Conservation (phyloP, 305 asterid species). For the Fraxinus baroniana region DNA sequence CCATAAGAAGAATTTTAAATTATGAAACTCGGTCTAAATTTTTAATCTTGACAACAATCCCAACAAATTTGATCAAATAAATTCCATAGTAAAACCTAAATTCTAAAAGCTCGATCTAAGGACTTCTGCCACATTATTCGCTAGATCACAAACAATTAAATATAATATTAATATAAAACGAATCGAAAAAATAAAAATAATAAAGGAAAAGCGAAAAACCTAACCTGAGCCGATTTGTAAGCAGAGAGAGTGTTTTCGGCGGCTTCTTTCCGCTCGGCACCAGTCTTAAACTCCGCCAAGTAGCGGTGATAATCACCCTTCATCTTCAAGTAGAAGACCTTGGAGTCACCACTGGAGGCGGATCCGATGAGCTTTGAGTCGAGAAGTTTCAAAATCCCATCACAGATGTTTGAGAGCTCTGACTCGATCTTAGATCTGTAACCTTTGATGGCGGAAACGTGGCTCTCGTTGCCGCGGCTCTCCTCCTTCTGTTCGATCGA, state of each 20-base stretch:
- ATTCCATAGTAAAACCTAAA: not conserved
- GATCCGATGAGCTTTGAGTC: constrained; percentile 55
- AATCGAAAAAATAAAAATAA: not conserved
- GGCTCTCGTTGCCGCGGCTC: constrained; percentile 58
- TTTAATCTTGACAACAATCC: not conserved
- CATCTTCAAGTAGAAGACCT: constrained; percentile 64
- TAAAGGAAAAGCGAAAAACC: constrained; percentile 14
- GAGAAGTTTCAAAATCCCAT: constrained; percentile 55
- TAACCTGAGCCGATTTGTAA: constrained; percentile 55
- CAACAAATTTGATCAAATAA: not conserved
- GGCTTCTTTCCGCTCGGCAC: constrained; percentile 53
- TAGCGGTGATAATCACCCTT: constrained; percentile 50
- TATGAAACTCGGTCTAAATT: not conserved
- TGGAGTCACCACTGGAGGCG: constrained; percentile 48
- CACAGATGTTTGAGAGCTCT: constrained; percentile 52
- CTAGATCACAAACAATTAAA: not conserved
- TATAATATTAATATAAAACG: not conserved
- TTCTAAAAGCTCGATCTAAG: constrained; percentile 9
- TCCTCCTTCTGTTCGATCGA: constrained; percentile 61
- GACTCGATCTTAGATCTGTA: constrained; percentile 63
- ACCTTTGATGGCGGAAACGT: constrained; percentile 48
- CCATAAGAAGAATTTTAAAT: not conserved
- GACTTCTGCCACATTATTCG: constrained; percentile 2
- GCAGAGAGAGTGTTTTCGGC: constrained; percentile 63
- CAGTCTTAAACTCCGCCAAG: constrained; percentile 42